Evolutionary conservation across 176 grass and related monocot species (phyloP).

Genomic region (Oryza coarctata): DNA sequence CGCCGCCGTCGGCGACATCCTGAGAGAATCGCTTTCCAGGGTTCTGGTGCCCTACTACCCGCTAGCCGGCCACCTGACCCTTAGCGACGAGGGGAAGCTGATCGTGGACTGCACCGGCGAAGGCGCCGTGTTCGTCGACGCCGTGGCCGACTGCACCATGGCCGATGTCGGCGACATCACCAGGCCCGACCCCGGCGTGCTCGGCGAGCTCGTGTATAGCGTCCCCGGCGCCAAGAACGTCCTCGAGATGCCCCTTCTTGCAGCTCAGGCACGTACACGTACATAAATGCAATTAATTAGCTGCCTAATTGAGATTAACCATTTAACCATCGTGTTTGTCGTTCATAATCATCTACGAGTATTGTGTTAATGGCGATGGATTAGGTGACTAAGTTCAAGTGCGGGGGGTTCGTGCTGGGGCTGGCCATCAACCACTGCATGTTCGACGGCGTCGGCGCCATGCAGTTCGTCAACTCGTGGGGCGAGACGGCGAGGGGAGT

Average conservation of each 20-base stretch:
- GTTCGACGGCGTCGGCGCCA: constrained; percentile 82
- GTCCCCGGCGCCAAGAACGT: constrained; percentile 73
- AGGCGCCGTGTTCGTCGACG: constrained; percentile 73
- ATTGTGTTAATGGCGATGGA: neutral
- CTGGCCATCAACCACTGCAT: constrained; percentile 88
- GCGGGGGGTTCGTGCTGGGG: constrained; percentile 63
- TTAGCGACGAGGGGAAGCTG: constrained; percentile 59
- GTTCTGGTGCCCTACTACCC: constrained; percentile 67
- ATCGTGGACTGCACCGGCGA: constrained; percentile 60
- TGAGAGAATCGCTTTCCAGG: constrained; percentile 59
- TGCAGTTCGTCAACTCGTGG: constrained; percentile 89
- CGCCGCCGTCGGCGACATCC: constrained; percentile 14
- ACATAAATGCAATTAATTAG: neutral
- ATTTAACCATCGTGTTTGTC: no score
- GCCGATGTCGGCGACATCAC: constrained; percentile 57
- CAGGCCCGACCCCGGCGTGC: constrained; percentile 52
- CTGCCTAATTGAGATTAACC: neutral
- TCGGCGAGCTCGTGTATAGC: constrained; percentile 67
- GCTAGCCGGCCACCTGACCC: constrained; percentile 48
- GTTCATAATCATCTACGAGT: neutral
- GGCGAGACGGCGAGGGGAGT: constrained; percentile 58
- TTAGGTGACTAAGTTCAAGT: constrained; percentile 78
- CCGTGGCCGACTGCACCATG: constrained; percentile 54
- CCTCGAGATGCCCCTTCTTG: constrained; percentile 64
- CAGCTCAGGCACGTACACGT: constrained; percentile 48